Percentiles rank a stretch among this genome's conserved stretches.
These are phyloP conservation scores for Nothophaeocryptopus gaeumannii DNA, from an alignment of 2,329 filamentous ascomycete species.

Conservation along the genomic window DNA sequence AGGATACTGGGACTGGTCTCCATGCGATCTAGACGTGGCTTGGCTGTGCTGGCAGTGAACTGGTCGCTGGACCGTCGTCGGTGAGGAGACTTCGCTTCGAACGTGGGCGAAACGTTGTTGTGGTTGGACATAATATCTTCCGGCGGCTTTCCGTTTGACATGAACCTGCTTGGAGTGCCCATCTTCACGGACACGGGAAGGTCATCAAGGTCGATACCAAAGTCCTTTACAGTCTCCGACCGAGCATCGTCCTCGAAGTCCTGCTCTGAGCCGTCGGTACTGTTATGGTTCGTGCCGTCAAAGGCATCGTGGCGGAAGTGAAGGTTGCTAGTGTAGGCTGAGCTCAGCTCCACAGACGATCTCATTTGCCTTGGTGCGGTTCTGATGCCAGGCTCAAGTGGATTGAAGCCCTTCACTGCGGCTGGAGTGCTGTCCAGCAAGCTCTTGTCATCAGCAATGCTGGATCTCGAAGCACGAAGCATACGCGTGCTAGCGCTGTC, in stretches of 20 bases:
- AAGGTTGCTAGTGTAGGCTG: constrained; percentile 25
- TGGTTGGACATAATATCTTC: constrained; percentile 25
- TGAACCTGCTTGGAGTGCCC: constrained; percentile 37
- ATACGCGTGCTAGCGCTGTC: constrained; percentile 35
- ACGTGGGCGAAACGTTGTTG: constrained; percentile 17
- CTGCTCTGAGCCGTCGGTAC: constrained; percentile 18
- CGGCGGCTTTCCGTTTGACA: constrained; percentile 28
- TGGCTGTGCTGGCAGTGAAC: constrained; percentile 19
- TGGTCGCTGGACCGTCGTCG: constrained; percentile 29
- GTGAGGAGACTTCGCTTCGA: constrained; percentile 10
- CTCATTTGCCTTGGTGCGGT: constrained; percentile 31
- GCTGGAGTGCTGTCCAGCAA: constrained; percentile 25
- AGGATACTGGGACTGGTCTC: constrained; percentile 30
- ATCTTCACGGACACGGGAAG: constrained; percentile 35
- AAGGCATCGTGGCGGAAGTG: constrained; percentile 20
- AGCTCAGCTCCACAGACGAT: constrained; percentile 31
- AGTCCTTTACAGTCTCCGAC: constrained; percentile 19
- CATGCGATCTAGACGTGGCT: constrained; percentile 29
- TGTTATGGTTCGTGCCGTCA: constrained; percentile 10
- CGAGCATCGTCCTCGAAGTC: constrained; percentile 6
- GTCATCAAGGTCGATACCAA: constrained; percentile 27
- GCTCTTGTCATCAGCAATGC: constrained; percentile 25
- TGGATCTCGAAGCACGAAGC: constrained; percentile 33
- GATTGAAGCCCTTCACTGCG: constrained; percentile 22
- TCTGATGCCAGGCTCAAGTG: constrained; percentile 23